These are phyloP conservation scores for Gossypium bickii DNA, from an alignment of 345 rosid genomes.

Conservation along the genomic window DNA sequence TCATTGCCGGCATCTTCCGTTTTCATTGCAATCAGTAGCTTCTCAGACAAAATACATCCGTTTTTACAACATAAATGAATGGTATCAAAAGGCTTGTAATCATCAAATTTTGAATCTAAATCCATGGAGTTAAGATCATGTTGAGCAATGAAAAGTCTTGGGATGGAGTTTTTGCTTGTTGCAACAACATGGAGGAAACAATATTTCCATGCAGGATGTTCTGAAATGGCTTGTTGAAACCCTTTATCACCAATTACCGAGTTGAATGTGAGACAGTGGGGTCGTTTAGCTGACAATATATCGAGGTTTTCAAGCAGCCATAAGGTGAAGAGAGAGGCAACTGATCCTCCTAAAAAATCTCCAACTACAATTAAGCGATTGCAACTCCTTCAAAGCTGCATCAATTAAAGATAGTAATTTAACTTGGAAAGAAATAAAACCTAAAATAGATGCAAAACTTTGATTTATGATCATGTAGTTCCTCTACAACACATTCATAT, in stretches of 20 bases:
- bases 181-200: conserved; percentile 14
- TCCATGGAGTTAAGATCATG: not conserved
- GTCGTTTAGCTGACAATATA: conserved; percentile 15
- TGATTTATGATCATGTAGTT: not conserved
- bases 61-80: conserved; percentile 4
- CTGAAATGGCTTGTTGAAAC: conserved; percentile 13
- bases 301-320: conserved; percentile 46
- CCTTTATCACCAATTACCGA: conserved; percentile 22
- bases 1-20: not conserved
- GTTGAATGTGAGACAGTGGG: conserved; percentile 71
- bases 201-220: not conserved
- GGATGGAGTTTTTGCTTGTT: not conserved
- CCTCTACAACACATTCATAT: not conserved
- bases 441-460: not conserved
- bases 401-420: not conserved
- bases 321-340: conserved; percentile 67
- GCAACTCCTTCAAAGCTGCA: not conserved
- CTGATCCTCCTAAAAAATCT: conserved; percentile 51
- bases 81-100: conserved; percentile 7
- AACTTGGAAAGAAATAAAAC: not conserved
- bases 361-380: conserved; percentile 48
- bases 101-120: not conserved
- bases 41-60: conserved; percentile 42
- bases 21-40: not conserved
- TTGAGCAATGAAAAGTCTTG: conserved; percentile 11